These are phyloP conservation scores for Lignosus rhinocerotis DNA, from an alignment of 1,284 basidiomycete genomes.

Conservation along the genomic window DNA sequence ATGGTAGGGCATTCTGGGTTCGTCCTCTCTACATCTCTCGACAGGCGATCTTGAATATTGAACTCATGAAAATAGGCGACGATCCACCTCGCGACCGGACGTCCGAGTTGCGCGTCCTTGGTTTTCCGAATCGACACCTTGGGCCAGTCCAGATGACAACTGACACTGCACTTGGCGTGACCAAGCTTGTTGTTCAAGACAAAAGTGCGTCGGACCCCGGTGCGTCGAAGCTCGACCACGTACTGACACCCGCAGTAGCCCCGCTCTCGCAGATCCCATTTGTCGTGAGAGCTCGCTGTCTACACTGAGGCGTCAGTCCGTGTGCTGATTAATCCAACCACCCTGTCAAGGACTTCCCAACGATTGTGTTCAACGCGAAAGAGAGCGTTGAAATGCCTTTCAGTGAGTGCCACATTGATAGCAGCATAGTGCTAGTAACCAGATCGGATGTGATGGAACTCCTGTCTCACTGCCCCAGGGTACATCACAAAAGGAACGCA, in stretches of 20 bases:
- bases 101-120: constrained; percentile 80
- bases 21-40: not conserved
- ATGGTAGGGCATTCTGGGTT: constrained; percentile 65
- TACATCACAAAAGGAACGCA: constrained; percentile 57
- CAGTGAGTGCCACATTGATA: constrained; percentile 49
- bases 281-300: constrained; percentile 43
- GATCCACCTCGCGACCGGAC: constrained; percentile 91
- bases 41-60: not conserved
- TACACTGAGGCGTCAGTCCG: constrained; percentile 18
- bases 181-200: constrained; percentile 85
- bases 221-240: not conserved
- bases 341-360: constrained; percentile 72
- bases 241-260: constrained; percentile 37
- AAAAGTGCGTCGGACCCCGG: constrained; percentile 43
- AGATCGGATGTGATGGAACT: not conserved
- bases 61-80: constrained; percentile 54
- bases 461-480: constrained; percentile 39
- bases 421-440: not conserved
- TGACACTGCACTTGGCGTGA: constrained; percentile 94
- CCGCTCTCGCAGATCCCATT: constrained; percentile 74
- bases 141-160: constrained; percentile 96
- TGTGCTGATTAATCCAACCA: not conserved
- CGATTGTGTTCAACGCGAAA: constrained; percentile 77
- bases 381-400: constrained; percentile 97
- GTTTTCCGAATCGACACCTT: constrained; percentile 84